A percentile compares a stretch with the other conserved stretches of the same genome.
phyloP scores from a whole-genome alignment of 495 filamentous ascomycete species.

The Lindgomyces ingoldianus region DNA sequence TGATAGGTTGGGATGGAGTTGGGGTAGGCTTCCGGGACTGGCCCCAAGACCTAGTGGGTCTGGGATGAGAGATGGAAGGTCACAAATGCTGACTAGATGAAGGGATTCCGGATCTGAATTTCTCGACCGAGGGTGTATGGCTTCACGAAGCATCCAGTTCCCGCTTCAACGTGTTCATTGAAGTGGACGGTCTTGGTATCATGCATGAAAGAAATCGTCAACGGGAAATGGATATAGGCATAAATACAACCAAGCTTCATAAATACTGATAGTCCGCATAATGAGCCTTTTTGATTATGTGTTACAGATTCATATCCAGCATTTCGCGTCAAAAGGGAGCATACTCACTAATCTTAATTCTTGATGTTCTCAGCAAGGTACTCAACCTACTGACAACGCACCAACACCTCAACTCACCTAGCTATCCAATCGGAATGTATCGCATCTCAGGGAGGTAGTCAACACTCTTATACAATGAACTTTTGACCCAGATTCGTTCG shows the following conservation, averaged over 20 bases:
- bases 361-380: too few species aligned
- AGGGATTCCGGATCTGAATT: slow-evolving; percentile 15
- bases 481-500: too few species aligned
- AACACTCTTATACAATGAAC: too few species aligned
- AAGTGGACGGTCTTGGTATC: not conserved
- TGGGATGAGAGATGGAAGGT: slow-evolving; percentile 1
- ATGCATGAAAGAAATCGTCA: not conserved
- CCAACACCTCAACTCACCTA: too few species aligned
- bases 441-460: too few species aligned
- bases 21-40: too few species aligned
- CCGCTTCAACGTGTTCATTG: slow-evolving; percentile 1
- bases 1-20: slow-evolving; percentile 32
- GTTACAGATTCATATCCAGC: not conserved
- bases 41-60: too few species aligned
- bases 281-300: not conserved
- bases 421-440: too few species aligned
- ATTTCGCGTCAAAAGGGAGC: too few species aligned
- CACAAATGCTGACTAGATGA: slow-evolving; percentile 1
- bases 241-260: slow-evolving; percentile 1
- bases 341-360: too few species aligned
- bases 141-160: slow-evolving; percentile 3
- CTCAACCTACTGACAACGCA: too few species aligned
- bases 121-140: not conserved
- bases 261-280: not conserved
- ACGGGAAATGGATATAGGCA: not conserved